phyloP scores from a whole-genome alignment of 139 green algal species.

The Asterochloris sp. region DNA sequence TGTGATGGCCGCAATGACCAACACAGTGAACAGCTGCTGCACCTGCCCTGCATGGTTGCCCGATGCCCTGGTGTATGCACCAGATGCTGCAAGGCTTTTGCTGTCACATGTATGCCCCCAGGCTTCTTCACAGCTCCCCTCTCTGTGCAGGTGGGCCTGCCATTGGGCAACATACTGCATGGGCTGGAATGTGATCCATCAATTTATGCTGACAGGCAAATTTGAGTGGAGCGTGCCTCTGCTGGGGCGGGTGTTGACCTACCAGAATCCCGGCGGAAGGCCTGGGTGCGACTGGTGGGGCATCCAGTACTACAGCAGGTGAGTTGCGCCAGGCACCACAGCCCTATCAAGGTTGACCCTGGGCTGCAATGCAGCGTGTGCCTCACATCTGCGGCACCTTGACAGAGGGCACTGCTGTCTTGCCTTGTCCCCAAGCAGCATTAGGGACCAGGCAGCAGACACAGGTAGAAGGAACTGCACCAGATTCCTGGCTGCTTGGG shows the following conservation, averaged over 20 bases:
- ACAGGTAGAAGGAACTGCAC: too few species aligned
- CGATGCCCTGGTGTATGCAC: too few species aligned
- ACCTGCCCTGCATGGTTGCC: too few species aligned
- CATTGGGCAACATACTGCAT: conserved; percentile 15
- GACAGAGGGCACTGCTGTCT: too few species aligned
- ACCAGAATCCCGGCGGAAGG: conserved; percentile 4
- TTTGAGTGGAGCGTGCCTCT: conserved; percentile 32
- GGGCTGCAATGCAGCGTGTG: not conserved
- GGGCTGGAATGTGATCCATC: conserved; percentile 40
- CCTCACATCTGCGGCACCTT: not conserved
- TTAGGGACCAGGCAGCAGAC: too few species aligned
- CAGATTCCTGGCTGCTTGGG: conserved; percentile 19
- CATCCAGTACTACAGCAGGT: conserved; percentile 55
- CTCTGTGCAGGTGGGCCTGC: conserved; percentile 4
- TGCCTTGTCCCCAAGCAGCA: too few species aligned
- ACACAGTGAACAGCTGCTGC: too few species aligned
- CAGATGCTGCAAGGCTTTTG: too few species aligned
- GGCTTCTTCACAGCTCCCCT: too few species aligned
- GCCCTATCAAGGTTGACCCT: not conserved
- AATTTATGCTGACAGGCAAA: conserved; percentile 39
- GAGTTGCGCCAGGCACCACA: not conserved
- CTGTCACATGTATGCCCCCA: too few species aligned
- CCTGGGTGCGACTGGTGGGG: conserved; percentile 50
- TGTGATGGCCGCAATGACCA: too few species aligned
- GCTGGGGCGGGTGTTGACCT: conserved; percentile 4